Evolutionary conservation across 2,329 filamentous ascomycete genomes (phyloP).

Genomic region (Fusarium coffeatum): DNA sequence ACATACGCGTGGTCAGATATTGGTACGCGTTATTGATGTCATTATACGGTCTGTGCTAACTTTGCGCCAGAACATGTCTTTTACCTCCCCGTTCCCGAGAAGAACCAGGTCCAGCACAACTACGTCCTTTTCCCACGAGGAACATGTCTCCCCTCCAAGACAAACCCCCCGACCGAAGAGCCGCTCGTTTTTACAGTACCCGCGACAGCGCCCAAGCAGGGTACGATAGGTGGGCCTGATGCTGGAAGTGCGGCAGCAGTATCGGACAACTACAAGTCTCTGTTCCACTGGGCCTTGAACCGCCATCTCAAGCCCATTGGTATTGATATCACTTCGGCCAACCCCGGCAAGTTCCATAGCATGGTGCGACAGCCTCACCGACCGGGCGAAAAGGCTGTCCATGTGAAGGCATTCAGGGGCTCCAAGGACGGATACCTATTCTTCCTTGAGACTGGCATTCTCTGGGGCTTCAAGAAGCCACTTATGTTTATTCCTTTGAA

Average conservation of each 20-base stretch:
- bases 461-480: slow-evolving; percentile 79
- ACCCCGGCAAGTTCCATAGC: slow-evolving; percentile 68
- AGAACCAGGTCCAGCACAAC: slow-evolving; percentile 73
- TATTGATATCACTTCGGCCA: slow-evolving; percentile 62
- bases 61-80: slow-evolving; percentile 66
- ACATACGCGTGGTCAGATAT: slow-evolving; percentile 72
- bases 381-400: slow-evolving; percentile 71
- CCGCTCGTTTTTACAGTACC: slow-evolving; percentile 74
- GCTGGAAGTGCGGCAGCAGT: slow-evolving; percentile 63
- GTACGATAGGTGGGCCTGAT: slow-evolving; percentile 64
- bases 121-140: slow-evolving; percentile 71
- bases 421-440: slow-evolving; percentile 77
- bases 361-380: slow-evolving; percentile 67
- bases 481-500: slow-evolving; percentile 72
- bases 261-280: slow-evolving; percentile 67
- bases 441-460: slow-evolving; percentile 73
- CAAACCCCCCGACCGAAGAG: slow-evolving; percentile 59
- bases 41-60: slow-evolving; percentile 17
- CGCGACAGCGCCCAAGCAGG: slow-evolving; percentile 69
- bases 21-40: slow-evolving; percentile 56
- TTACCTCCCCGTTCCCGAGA: slow-evolving; percentile 73
- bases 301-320: slow-evolving; percentile 62
- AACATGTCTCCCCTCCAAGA: slow-evolving; percentile 63
- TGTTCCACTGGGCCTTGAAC: slow-evolving; percentile 71
- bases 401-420: slow-evolving; percentile 74